Percentiles rank a stretch among this genome's conserved stretches.
Evolutionary conservation across 192 early-diverging fungal species (phyloP).

Genomic region (Entomortierella beljakovae): DNA sequence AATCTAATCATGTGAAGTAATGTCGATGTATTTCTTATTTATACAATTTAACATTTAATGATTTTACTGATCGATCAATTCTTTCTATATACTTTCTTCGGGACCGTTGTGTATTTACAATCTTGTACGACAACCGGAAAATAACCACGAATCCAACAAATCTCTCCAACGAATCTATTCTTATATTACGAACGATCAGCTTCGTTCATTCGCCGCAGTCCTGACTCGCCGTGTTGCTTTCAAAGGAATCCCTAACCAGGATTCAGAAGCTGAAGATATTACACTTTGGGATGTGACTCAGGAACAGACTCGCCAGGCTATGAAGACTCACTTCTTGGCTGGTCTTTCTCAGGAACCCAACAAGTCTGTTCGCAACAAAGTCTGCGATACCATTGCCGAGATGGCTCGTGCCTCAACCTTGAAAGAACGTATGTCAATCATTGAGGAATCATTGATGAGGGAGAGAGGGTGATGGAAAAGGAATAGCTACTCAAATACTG

Average conservation of each 20-base stretch:
- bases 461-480: no score
- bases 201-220: constrained; percentile 66
- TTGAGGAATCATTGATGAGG: background rate
- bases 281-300: constrained; percentile 81
- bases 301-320: constrained; percentile 68
- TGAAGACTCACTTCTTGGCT: constrained; percentile 82
- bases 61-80: background rate
- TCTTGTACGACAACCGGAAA: constrained; percentile 8
- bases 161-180: background rate
- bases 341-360: constrained; percentile 83
- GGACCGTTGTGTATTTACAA: constrained; percentile 11
- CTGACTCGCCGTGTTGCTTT: constrained; percentile 69
- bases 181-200: constrained; percentile 38
- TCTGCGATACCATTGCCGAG: constrained; percentile 95
- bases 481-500: no score
- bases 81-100: constrained; percentile 9
- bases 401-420: constrained; percentile 72
- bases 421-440: constrained; percentile 61
- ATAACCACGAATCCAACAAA: background rate
- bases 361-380: constrained; percentile 85
- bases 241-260: constrained; percentile 58
- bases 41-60: background rate
- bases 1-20: no score
- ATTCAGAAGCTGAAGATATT: constrained; percentile 48
- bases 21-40: no score